Percentiles rank a stretch among this genome's conserved stretches.
Conservation (phyloP, 2,329 filamentous ascomycete species). For the Pseudocercospora eumusae region DNA sequence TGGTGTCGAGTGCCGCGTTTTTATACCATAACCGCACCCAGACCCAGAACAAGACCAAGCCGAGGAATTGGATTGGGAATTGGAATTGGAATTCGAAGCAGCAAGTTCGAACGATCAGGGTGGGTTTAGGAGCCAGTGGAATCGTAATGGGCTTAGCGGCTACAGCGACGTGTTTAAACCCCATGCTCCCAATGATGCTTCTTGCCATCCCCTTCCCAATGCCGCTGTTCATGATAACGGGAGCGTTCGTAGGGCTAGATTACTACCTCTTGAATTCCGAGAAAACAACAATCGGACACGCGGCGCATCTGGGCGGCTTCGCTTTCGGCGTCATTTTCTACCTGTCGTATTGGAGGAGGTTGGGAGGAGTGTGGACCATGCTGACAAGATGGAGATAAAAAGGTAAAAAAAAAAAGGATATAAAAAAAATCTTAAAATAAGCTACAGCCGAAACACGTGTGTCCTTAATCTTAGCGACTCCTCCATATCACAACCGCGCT, state of each 20-base stretch:
- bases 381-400: too few relatives aligned
- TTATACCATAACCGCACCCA: slow-evolving; percentile 28
- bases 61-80: background rate
- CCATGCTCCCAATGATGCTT: slow-evolving; percentile 39
- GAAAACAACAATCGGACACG: slow-evolving; percentile 41
- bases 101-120: background rate
- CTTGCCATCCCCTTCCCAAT: slow-evolving; percentile 43
- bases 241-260: slow-evolving; percentile 44
- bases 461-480: too few relatives aligned
- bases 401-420: too few relatives aligned
- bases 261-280: slow-evolving; percentile 41
- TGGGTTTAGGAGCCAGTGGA: slow-evolving; percentile 45
- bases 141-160: slow-evolving; percentile 45
- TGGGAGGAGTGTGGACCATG: slow-evolving; percentile 30
- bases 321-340: slow-evolving; percentile 44
- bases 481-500: slow-evolving; percentile 2
- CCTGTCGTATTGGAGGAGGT: slow-evolving; percentile 30
- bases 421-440: too few relatives aligned
- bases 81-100: background rate
- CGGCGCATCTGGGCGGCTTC: slow-evolving; percentile 50
- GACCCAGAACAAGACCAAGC: background rate
- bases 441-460: too few relatives aligned
- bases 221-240: slow-evolving; percentile 44
- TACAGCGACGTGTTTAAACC: slow-evolving; percentile 44
- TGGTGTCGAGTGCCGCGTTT: slow-evolving; percentile 31